Evolutionary conservation across 495 filamentous ascomycete species (phyloP), one percentile per base, ranked within the genome.

Genomic region (Viridothelium virens): DNA sequence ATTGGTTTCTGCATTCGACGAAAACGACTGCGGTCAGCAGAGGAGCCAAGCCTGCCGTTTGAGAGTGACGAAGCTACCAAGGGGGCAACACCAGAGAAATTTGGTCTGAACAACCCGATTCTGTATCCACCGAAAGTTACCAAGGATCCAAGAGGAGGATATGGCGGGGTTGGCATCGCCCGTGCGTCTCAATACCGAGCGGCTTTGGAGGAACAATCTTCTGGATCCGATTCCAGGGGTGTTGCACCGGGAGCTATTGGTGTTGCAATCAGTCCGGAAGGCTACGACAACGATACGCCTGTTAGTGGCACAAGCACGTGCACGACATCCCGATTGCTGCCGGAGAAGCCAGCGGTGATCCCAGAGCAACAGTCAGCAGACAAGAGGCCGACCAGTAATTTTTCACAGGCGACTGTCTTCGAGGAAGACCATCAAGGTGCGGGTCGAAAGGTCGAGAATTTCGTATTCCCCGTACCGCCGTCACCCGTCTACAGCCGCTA

Each of bases 391-490:
- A 31, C 61, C 18, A 67, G 64, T 44, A 62, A 38, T 36, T 56
- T 63, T 14, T 66, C 68, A 14, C 59, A 64, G 14, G 56, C 50
- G 18, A 73, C 71, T 11, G 56, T 71, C 18, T 73, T 73, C 38
- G 71, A 73, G 63, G 71, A 73, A 50, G 66, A 71, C 50, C 59
- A 37, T 14, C 53, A 4, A 7, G 31, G 5, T 3, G 31, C 53
- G 36, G 18, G 53, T 14, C 53, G 53, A 59, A 59, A 31, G 36
- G 53, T 59, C 7, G 53, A 59, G 5, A 59, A 36, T 14, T 59
- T 59, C 6, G 53, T 59, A 6, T 59, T 59, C 14, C 53, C 53
- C 10, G 53, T 59, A 31, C 53, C 53, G 7, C 53, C 53, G 7
- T 59, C 53, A 34, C 53, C 53, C 9, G 36, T 59, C 18, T 59